phyloP scores from a whole-genome alignment of 2,329 filamentous ascomycete species.

The Botryotinia convoluta region DNA sequence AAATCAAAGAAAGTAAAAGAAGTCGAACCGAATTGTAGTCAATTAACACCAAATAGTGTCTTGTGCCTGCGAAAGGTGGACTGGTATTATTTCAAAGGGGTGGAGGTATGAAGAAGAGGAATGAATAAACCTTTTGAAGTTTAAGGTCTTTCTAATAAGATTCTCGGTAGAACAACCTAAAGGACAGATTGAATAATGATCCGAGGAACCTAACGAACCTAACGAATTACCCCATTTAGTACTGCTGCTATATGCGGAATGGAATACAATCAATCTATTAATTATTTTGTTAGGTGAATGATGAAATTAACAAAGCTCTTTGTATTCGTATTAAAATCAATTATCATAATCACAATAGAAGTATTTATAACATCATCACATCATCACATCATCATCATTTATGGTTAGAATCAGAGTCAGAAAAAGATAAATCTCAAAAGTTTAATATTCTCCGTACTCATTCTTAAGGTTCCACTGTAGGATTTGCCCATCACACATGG shows the following conservation, averaged over 20 bases:
- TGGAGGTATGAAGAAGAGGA: slow-evolving; percentile 12
- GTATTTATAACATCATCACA: neutral
- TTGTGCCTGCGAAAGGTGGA: neutral
- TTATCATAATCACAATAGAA: neutral
- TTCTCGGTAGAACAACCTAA: slow-evolving; percentile 19
- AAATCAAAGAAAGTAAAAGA: slow-evolving; percentile 22
- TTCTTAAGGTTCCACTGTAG: neutral
- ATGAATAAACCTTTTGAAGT: slow-evolving; percentile 9
- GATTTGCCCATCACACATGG: neutral
- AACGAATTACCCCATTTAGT: slow-evolving; percentile 9
- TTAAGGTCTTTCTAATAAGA: slow-evolving; percentile 7
- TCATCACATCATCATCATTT: neutral
- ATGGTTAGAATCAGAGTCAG: neutral
- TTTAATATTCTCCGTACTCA: neutral
- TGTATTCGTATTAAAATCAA: neutral
- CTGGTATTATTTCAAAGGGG: neutral
- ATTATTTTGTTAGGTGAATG: neutral
- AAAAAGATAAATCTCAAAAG: neutral
- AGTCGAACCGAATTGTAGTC: neutral
- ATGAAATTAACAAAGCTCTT: neutral
- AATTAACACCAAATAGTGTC: neutral
- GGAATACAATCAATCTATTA: neutral
- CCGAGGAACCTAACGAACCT: slow-evolving; percentile 1
- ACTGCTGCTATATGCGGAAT: neutral
- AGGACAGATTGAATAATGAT: slow-evolving; percentile 1